Evolutionary conservation across 441 rosid genomes (phyloP).

Genomic region (Daphne laureola): DNA sequence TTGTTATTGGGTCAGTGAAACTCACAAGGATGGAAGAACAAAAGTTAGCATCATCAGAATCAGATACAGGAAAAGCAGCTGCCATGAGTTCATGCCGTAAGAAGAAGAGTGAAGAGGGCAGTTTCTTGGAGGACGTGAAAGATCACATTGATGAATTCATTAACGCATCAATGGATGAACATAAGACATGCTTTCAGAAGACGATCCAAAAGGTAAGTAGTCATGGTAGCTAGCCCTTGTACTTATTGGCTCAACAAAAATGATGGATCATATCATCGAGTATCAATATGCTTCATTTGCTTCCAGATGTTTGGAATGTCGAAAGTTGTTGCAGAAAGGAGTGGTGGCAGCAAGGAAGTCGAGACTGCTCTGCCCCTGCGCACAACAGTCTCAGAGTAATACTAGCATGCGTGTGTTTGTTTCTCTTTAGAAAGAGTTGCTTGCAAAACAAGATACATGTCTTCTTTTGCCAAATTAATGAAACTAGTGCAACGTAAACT

Average conservation of each 20-base stretch:
- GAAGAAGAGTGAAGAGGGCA: constrained; percentile 67
- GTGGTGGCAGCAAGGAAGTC: constrained; percentile 40
- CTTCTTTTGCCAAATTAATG: no score
- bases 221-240: not conserved
- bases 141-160: constrained; percentile 84
- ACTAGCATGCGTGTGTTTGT: no score
- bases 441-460: no score
- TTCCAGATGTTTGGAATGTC: constrained; percentile 65
- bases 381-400: constrained; percentile 42
- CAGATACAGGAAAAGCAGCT: constrained; percentile 19
- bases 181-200: constrained; percentile 74
- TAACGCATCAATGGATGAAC: constrained; percentile 81
- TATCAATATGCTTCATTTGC: constrained; percentile 4
- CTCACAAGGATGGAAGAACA: constrained; percentile 27
- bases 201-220: constrained; percentile 54
- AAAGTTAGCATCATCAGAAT: constrained; percentile 10
- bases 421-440: no score
- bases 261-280: not conserved
- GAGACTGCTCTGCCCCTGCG: constrained; percentile 58
- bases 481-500: no score
- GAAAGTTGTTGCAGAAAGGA: constrained; percentile 47
- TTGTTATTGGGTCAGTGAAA: not conserved
- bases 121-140: constrained; percentile 67
- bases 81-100: constrained; percentile 51
- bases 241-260: no score